Conservation (phyloP, 495 filamentous ascomycete genomes). For the Hypoxylon fragiforme region DNA sequence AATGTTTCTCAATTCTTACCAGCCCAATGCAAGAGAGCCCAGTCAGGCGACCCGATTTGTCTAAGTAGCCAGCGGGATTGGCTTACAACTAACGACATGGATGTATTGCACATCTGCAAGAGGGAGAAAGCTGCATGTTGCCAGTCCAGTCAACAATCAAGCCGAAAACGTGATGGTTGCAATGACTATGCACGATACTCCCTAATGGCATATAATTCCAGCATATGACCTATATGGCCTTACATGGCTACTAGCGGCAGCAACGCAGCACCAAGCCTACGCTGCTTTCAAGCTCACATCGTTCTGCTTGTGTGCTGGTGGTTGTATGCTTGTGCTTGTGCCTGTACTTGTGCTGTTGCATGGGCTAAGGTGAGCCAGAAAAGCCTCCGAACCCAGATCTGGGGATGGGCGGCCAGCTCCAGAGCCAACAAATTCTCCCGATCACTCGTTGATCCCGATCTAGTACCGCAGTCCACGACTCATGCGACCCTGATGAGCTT, state of each 20-base stretch:
- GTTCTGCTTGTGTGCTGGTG: slow-evolving; percentile 11
- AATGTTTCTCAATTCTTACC: slow-evolving; percentile 36
- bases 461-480: slow-evolving; percentile 24
- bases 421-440: slow-evolving; percentile 28
- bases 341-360: slow-evolving; percentile 23
- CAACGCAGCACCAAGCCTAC: slow-evolving; percentile 19
- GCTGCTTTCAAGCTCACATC: slow-evolving; percentile 28
- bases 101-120: slow-evolving; percentile 39
- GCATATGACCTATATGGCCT: slow-evolving; percentile 35
- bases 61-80: slow-evolving; percentile 41
- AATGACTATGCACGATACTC: slow-evolving; percentile 38
- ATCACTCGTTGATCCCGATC: slow-evolving; percentile 30
- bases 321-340: background rate
- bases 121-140: slow-evolving; percentile 36
- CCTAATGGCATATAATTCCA: slow-evolving; percentile 36
- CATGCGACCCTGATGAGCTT: slow-evolving; percentile 18
- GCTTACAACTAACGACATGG: slow-evolving; percentile 35
- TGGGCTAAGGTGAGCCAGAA: slow-evolving; percentile 31
- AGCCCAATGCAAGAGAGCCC: slow-evolving; percentile 36
- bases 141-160: slow-evolving; percentile 37
- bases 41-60: slow-evolving; percentile 43
- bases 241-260: slow-evolving; percentile 25
- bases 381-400: slow-evolving; percentile 34
- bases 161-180: slow-evolving; percentile 41
- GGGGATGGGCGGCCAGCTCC: slow-evolving; percentile 26